Percentiles rank a stretch among this genome's conserved stretches.
Conservation (phyloP, 164 flowering plant genomes). For the Annona cherimola region DNA sequence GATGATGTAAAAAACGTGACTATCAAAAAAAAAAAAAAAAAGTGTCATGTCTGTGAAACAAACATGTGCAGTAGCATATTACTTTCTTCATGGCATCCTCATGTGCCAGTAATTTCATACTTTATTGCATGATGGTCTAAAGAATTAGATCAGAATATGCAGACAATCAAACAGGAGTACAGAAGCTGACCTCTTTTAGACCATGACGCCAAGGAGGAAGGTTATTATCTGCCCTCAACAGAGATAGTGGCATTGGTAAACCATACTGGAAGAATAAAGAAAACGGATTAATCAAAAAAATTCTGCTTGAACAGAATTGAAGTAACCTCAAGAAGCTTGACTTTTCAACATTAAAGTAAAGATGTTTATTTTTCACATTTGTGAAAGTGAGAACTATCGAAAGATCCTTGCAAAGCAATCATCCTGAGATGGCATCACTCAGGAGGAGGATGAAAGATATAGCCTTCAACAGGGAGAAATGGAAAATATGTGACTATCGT, state of each 20-base stretch:
- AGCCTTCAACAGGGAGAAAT: too few species aligned
- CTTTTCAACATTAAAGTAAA: background rate
- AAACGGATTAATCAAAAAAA: background rate
- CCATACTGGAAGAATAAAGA: constrained; percentile 65
- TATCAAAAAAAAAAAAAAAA: too few species aligned
- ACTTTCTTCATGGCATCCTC: background rate
- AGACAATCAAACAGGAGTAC: background rate
- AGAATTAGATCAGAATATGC: background rate
- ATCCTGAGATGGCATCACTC: background rate
- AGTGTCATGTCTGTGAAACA: background rate
- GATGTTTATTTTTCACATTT: background rate
- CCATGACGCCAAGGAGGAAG: constrained; percentile 98
- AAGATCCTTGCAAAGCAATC: background rate
- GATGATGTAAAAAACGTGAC: too few species aligned
- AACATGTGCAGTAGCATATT: background rate
- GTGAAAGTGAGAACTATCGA: background rate
- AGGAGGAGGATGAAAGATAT: too few species aligned
- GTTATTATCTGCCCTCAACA: constrained; percentile 90
- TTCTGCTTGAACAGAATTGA: background rate
- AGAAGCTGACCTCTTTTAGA: constrained; percentile 63
- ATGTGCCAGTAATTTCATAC: background rate
- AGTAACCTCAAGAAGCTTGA: background rate
- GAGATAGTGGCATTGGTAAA: constrained; percentile 67
- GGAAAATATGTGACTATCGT: too few species aligned
- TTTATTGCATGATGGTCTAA: too few species aligned